These are phyloP conservation scores for Basidioascus undulatus DNA, from an alignment of 768 basidiomycete species.

Conservation along the genomic window DNA sequence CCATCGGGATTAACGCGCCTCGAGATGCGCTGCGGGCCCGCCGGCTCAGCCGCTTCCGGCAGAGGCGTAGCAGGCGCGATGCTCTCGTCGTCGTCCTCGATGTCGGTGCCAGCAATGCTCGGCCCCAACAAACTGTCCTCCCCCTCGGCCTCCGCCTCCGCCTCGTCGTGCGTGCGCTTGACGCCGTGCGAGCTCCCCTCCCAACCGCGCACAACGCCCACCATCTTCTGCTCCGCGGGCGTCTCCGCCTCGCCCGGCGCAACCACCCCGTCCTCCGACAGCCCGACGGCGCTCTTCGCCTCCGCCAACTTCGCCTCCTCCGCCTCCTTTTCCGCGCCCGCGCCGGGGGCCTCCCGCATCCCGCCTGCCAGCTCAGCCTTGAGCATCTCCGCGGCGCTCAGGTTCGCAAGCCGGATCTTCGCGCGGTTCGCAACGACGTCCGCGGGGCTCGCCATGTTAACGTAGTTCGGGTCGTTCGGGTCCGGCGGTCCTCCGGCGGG, in stretches of 20 bases:
- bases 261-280: neutral
- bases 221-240: neutral
- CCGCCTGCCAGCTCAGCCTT: constrained; percentile 56
- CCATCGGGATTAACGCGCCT: constrained; percentile 72
- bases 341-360: no score
- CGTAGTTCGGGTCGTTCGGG: constrained; percentile 15
- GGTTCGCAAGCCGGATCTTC: constrained; percentile 82
- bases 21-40: constrained; percentile 24
- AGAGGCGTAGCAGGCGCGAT: constrained; percentile 16
- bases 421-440: constrained; percentile 74
- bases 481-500: no score
- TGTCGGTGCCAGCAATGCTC: constrained; percentile 23
- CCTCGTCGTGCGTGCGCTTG: neutral
- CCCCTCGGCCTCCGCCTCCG: neutral
- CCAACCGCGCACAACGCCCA: no score
- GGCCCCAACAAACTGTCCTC: no score
- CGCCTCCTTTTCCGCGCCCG: no score
- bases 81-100: constrained; percentile 19
- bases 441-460: constrained; percentile 49
- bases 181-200: neutral
- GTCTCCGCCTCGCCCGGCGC: neutral
- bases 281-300: constrained; percentile 3
- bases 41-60: constrained; percentile 16
- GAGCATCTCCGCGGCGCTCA: constrained; percentile 82
- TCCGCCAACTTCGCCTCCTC: constrained; percentile 4